These are phyloP conservation scores for Lactarius pseudohatsudake DNA, from an alignment of 768 basidiomycete genomes.

Conservation along the genomic window DNA sequence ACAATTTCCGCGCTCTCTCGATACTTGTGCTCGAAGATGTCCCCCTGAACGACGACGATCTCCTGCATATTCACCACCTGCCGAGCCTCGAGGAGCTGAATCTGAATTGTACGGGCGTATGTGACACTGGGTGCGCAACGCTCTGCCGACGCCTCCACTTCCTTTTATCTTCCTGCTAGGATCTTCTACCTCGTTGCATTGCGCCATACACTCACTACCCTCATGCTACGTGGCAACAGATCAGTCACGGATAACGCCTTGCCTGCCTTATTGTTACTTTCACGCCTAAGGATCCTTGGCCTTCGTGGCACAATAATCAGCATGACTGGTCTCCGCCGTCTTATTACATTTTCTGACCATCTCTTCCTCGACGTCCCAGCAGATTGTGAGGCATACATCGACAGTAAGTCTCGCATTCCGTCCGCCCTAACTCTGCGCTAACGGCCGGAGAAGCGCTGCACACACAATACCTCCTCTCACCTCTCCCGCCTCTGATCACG, in stretches of 20 bases:
- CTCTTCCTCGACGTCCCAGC: constrained; percentile 56
- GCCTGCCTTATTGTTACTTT: constrained; percentile 51
- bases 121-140: background rate
- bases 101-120: constrained; percentile 46
- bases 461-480: constrained; percentile 48
- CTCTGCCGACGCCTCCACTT: background rate
- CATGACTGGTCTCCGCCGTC: constrained; percentile 57
- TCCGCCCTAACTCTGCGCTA: background rate
- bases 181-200: constrained; percentile 58
- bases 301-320: constrained; percentile 53
- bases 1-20: background rate
- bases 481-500: constrained; percentile 50
- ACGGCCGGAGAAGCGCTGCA: constrained; percentile 41
- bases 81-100: constrained; percentile 3
- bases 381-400: constrained; percentile 52
- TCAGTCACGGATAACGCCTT: constrained; percentile 56
- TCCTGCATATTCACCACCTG: constrained; percentile 11
- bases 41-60: background rate
- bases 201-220: constrained; percentile 50
- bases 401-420: constrained; percentile 40
- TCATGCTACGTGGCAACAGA: constrained; percentile 54
- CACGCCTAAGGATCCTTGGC: constrained; percentile 49
- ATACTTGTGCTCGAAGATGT: constrained; percentile 1
- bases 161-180: constrained; percentile 37
- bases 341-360: constrained; percentile 42